Evolutionary conservation across 495 filamentous ascomycete genomes (phyloP), one percentile per base, ranked within the genome.

Genomic region (Clavariopsis aquatica): DNA sequence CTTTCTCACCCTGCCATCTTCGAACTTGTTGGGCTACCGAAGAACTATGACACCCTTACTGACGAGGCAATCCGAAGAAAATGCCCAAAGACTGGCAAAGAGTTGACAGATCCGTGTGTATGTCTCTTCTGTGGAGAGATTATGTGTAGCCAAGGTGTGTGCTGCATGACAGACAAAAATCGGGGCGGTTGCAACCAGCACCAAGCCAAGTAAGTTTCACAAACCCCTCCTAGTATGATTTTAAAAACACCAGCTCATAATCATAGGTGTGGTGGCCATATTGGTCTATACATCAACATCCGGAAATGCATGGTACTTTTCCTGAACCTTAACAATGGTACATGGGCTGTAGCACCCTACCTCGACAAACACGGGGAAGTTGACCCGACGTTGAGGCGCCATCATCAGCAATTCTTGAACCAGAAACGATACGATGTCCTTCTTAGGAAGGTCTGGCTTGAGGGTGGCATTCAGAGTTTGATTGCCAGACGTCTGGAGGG

Each of bases 111-210:
- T 74, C 91, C 94, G 0, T 87, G 84, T 62, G 84, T 99, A 46
- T 99, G 94, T 71, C 82, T 99, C 15, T 94, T 96, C 78, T 99
- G 94, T 70, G 94, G 93, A 6, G 93, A 93, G 9, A 89, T 99
- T 31, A 93, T 96, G 75, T 99, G 94, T 78, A 89, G 89, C 19
- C 94, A 99, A 77, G 90, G 89, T 26, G 86, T 92, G 27, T 99
- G 94, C 77, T 99, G 94, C 74, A 83, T 86, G 72, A 86, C 84
- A 64, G 80, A 85, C 63, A 82, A 85, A 52, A 80, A 84, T 62
- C 79, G 88, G 62, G 94, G 95, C 52, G 95, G 94, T 17, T 93
- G 89, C 65, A 90, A 92, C 75, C 89, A 92, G 77, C 94, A 98
- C 75, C 83, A 96, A 80, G 72, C 80, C 60, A 93, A 88, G 93